Evolutionary conservation across 2,329 filamentous ascomycete species (phyloP).

Genomic region (Aspergillus hortae): DNA sequence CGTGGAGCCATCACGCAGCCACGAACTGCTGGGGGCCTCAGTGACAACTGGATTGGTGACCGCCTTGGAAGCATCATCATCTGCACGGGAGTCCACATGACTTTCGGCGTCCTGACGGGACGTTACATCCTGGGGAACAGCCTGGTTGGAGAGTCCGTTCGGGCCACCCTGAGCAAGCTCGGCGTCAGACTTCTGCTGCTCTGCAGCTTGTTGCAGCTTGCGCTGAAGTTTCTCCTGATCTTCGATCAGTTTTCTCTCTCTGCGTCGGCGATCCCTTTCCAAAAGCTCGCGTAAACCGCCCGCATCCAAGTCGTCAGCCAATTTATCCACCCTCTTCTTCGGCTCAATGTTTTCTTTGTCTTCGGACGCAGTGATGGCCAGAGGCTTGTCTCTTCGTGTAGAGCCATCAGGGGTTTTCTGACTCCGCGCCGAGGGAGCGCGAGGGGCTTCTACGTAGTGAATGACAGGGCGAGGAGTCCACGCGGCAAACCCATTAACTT

Average conservation of each 20-base stretch:
- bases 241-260: conserved; percentile 68
- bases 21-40: conserved; percentile 22
- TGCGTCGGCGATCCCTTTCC: conserved; percentile 80
- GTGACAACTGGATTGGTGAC: conserved; percentile 8
- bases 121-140: conserved; percentile 1
- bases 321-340: conserved; percentile 61
- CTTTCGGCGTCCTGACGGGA: conserved; percentile 7
- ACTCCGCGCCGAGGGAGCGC: conserved; percentile 49
- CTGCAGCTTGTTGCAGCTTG: conserved; percentile 43
- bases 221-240: conserved; percentile 62
- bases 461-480: conserved; percentile 82
- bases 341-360: conserved; percentile 57
- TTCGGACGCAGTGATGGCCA: conserved; percentile 56
- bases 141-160: conserved; percentile 8
- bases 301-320: conserved; percentile 83
- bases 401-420: conserved; percentile 47
- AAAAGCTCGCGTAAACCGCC: conserved; percentile 81
- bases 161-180: conserved; percentile 38
- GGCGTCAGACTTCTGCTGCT: conserved; percentile 54
- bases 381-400: conserved; percentile 51
- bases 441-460: conserved; percentile 65
- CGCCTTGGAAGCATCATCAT: conserved; percentile 5
- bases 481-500: conserved; percentile 73
- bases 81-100: conserved; percentile 7
- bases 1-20: conserved; percentile 29